Evolutionary conservation across 805 yeast species (phyloP), one percentile per base, ranked within the genome.

Genomic region (Myxozyma lipomycoides): DNA sequence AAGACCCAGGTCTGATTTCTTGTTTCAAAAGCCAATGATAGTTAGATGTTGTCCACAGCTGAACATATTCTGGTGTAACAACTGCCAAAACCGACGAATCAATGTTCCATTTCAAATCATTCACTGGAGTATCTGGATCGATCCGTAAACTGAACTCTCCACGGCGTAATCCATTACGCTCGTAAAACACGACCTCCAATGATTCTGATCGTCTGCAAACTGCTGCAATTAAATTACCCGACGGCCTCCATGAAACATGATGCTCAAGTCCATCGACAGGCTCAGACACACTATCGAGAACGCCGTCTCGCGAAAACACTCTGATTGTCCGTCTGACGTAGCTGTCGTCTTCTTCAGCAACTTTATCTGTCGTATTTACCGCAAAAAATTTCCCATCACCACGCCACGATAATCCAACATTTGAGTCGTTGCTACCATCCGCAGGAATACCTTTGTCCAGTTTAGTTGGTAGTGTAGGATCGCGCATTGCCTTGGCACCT

Each of bases 21-120:
- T 86, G 95, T 63, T 93, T 93, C 60, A 90, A 74, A 67, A 86
- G 89, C 98, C 98, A 93, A 64, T 90, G 95, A 68, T 90, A 93
- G 67, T 93, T 93, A 64, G 86, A 89, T 2, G 86, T 75, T 1
- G 95, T 82, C 97, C 97, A 93, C 22, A 93, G 68, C 64, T 85
- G 95, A n/a, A 93, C 76, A 15, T 78, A 71, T 59, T 81, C 75
- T 1, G 68, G 55, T 25, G 85, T 72, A 37, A 78, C 82, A 10
- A 93, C 70, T 1, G 95, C 86, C 48, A 93, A 71, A 1, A 86
- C 74, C 59, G 89, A 95, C 47, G 90, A 82, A 59, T 83, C 82
- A 35, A 81, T 73, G 46, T 91, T 87, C 98, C 98, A 93, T 37
- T 77, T 75, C 18, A 93, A 50, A 39, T 73, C 73, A 6, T 68